Evolutionary conservation across 2,329 filamentous ascomycete species (phyloP), one percentile per base, ranked within the genome.

Genomic region (Trichoderma lentiforme): DNA sequence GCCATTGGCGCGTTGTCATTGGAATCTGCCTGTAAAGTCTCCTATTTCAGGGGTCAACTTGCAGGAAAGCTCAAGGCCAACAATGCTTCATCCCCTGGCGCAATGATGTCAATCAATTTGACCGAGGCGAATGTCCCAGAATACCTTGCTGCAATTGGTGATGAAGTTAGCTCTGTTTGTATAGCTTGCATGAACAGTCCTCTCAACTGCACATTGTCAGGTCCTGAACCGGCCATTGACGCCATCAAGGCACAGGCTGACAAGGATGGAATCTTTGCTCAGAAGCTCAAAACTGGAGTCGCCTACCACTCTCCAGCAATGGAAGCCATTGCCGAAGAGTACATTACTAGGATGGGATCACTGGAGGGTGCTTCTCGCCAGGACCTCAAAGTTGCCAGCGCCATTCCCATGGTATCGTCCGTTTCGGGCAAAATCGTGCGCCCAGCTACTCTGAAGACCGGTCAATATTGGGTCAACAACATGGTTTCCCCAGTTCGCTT

Each of bases 21-120:
- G n/a, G 24, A 30, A 24, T 53, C 71, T 7, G 82, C 82, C 21
- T 79, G 83, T 53, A 77, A 76, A 7, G 73, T 80, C 0, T 80
- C 82, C 1, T 84, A 81, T 74, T 80, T 81, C 66, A 79, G 83
- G 12, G 83, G 82, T 2, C 73, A 74, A 14, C 36, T 60, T 24
- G 66, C 51, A 28, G 57, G 62, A 9, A 73, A 43, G 18, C 60
- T n/a, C n/a, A n/a, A n/a, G n/a, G n/a, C n/a, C n/a, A n/a, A n/a
- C n/a, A n/a, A n/a, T n/a, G n/a, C n/a, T n/a, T n/a, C n/a, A n/a
- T n/a, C n/a, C n/a, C n/a, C n/a, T n/a, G n/a, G n/a, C n/a, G n/a
- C 71, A 8, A 73, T 73, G 71, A 66, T 73, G 53, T 65, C 71
- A 0, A 56, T 73, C n/a, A 71, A 66, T 6, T 34, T 73, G 28